Evolutionary conservation across 2,329 filamentous ascomycete genomes (phyloP), one percentile per base, ranked within the genome.

Genomic region (Moelleriella libera): DNA sequence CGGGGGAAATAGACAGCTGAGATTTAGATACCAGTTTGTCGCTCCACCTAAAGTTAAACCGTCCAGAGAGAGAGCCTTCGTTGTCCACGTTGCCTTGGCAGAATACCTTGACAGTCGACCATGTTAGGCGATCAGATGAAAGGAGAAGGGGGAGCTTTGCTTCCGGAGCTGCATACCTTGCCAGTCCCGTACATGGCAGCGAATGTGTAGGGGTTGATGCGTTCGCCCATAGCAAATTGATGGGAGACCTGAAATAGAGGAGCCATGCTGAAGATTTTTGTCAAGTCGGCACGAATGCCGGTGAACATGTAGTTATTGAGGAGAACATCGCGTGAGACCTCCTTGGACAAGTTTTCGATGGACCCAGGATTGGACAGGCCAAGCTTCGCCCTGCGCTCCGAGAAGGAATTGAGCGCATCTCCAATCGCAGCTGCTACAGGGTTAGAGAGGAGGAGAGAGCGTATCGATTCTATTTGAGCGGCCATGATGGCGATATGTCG

Each of bases 181-280:
- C 84, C 85, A 55, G 86, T 95, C 57, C 92, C 92, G 65, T 92
- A 96, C 61, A 98, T 80, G 54, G 86, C 87, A 56, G 88, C 87
- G 69, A 97, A 95, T 48, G 87, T 88, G 69, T 98, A 98, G 39
- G 92, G 92, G 64, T 89, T 89, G 65, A 94, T 75, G 56, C 85
- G 82, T 68, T 95, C 88, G 58, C 92, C 90, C 79, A 96, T 87
- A 48, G 90, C 84, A 66, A 98, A 92, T 58, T 92, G 87, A 71
- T 98, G 92, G 55, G 90, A 96, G 58, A 96, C 85, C 70, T 97
- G 90, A 76, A 98, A 98, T 56, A 97, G 73, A 49, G 92, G 92
- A 49, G 82, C 80, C 65, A 94, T 80, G 76, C 88, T 92, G 71
- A 97, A 94, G 63, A 88, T 82, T 76, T 96, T 97, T 64, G 88